Evolutionary conservation across 2,329 filamentous ascomycete genomes (phyloP).

Genomic region (Golovinomyces cichoracearum): DNA sequence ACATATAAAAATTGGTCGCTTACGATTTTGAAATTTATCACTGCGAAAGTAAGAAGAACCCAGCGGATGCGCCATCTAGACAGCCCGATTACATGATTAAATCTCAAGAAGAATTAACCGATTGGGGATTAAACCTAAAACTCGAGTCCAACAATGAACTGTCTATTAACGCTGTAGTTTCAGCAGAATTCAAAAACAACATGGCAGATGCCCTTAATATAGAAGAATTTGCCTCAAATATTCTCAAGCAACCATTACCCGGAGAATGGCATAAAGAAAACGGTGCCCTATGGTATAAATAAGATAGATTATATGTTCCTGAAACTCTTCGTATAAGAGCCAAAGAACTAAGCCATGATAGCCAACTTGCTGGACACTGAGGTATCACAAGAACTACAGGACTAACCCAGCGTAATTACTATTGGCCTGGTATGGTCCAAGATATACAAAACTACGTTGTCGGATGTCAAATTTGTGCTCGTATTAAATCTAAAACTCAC

Average conservation of each 20-base stretch:
- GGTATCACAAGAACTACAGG: neutral
- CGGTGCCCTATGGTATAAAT: neutral
- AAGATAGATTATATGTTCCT: neutral
- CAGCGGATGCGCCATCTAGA: constrained; percentile 1
- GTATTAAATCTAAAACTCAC: neutral
- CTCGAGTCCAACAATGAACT: neutral
- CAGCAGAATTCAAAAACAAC: neutral
- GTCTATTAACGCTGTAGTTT: neutral
- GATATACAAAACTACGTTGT: neutral
- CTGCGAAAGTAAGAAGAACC: neutral
- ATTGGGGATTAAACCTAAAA: neutral
- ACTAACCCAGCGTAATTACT: neutral
- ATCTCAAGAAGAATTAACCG: neutral
- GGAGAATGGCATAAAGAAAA: neutral
- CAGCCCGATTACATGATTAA: neutral
- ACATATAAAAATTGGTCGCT: neutral
- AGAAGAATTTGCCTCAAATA: neutral
- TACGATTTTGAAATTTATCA: constrained; percentile 1
- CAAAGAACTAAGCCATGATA: constrained; percentile 1
- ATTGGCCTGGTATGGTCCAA: neutral
- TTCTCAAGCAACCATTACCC: neutral
- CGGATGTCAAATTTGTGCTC: neutral
- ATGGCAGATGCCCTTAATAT: neutral
- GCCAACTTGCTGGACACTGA: neutral
- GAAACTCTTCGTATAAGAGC: constrained; percentile 1